A percentile compares a stretch with the other conserved stretches of the same genome.
These are phyloP conservation scores for Triticum aestivum DNA, from an alignment of 176 grass and related monocot genomes.

Conservation along the genomic window IWGSC_CS_RefSeq_v2.1 NC_057806.1:653245953-653246452, in stretches of 20 bases:
- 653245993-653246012: slow-evolving; percentile 46
- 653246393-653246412: too few species aligned
- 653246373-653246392: background rate
- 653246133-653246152: background rate
- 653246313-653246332: background rate
- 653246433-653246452: background rate
- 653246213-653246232: slow-evolving; percentile 59
- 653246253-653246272: slow-evolving; percentile 33
- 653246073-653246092: slow-evolving; percentile 53
- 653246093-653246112: slow-evolving; percentile 16
- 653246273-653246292: background rate
- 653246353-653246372: background rate
- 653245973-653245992: too few species aligned
- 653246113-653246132: background rate
- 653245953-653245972: background rate
- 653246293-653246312: background rate
- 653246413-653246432: background rate
- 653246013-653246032: slow-evolving; percentile 47
- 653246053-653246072: slow-evolving; percentile 64
- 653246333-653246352: background rate
- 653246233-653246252: slow-evolving; percentile 53
- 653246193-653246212: slow-evolving; percentile 59
- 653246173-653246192: slow-evolving; percentile 46
- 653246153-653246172: slow-evolving; percentile 32
- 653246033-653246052: slow-evolving; percentile 64